phyloP scores from a whole-genome alignment of 2,329 filamentous ascomycete species.

The Calonectria multiphialidica region DNA sequence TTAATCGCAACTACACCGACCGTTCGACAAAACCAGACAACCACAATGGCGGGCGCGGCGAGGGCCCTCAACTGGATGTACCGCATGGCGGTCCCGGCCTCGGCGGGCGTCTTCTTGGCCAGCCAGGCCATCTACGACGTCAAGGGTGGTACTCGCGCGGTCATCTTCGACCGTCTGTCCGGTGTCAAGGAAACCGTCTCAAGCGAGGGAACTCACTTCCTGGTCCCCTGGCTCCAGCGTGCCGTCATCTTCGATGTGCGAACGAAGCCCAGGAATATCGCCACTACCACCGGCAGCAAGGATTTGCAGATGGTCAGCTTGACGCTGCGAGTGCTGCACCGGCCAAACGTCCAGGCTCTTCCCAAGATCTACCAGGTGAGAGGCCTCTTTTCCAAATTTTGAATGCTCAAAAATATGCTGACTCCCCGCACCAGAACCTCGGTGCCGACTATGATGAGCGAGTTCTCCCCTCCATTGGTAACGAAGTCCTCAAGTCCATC shows the following conservation, averaged over 20 bases:
- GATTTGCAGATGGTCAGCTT: constrained; percentile 99
- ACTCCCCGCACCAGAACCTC: constrained; percentile 75
- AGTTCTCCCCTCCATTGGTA: constrained; percentile 97
- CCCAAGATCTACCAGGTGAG: constrained; percentile 98
- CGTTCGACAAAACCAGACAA: neutral
- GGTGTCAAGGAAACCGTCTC: constrained; percentile 94
- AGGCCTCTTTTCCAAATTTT: neutral
- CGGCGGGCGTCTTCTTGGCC: constrained; percentile 74
- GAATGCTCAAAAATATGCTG: constrained; percentile 10
- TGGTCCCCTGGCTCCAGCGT: constrained; percentile 95
- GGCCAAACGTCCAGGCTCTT: constrained; percentile 91
- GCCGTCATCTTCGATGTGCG: constrained; percentile 97
- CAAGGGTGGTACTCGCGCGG: constrained; percentile 91
- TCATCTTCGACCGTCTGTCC: constrained; percentile 95
- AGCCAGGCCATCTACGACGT: constrained; percentile 96
- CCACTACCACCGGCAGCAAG: constrained; percentile 97
- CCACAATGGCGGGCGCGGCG: constrained; percentile 66
- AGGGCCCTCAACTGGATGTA: constrained; percentile 72
- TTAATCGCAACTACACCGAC: neutral
- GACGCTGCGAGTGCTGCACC: constrained; percentile 93
- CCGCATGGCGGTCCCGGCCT: constrained; percentile 78
- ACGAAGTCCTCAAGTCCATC: constrained; percentile 98
- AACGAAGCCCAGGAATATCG: constrained; percentile 97
- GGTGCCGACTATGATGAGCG: constrained; percentile 98
- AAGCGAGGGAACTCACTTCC: constrained; percentile 97